These are phyloP conservation scores for Aulographum hederae DNA, from an alignment of 2,329 filamentous ascomycete genomes.

Conservation along the genomic window DNA sequence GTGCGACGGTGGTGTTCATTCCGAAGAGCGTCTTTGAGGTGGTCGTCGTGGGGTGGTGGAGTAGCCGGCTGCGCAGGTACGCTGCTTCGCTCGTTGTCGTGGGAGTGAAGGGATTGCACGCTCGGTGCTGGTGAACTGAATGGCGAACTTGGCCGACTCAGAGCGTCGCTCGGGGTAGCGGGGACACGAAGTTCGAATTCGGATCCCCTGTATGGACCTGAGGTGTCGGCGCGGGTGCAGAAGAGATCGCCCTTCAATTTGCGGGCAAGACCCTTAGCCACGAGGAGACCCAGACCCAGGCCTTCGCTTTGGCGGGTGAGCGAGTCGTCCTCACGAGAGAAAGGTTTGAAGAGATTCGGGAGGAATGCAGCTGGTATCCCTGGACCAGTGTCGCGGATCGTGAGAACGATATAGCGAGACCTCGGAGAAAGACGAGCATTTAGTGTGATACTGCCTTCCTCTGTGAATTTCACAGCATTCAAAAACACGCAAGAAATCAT, in stretches of 20 bases:
- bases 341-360: slow-evolving; percentile 49
- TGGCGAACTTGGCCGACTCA: slow-evolving; percentile 32
- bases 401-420: slow-evolving; percentile 37
- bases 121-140: slow-evolving; percentile 25
- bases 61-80: slow-evolving; percentile 6
- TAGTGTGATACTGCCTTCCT: slow-evolving; percentile 41
- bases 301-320: slow-evolving; percentile 50
- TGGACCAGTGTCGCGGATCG: slow-evolving; percentile 46
- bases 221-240: slow-evolving; percentile 34
- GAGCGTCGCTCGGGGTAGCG: slow-evolving; percentile 29
- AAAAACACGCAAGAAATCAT: slow-evolving; percentile 44
- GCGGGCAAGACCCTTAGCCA: slow-evolving; percentile 52
- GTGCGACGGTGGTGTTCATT: background rate
- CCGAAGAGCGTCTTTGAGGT: too few species aligned
- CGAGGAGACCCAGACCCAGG: slow-evolving; percentile 48
- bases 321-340: slow-evolving; percentile 50
- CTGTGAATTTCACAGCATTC: slow-evolving; percentile 56
- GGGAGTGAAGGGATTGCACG: slow-evolving; percentile 12
- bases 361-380: slow-evolving; percentile 50
- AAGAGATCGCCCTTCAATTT: slow-evolving; percentile 51
- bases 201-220: slow-evolving; percentile 40
- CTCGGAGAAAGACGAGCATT: slow-evolving; percentile 32
- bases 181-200: slow-evolving; percentile 54
- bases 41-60: too few species aligned
- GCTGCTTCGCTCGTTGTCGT: slow-evolving; percentile 13